Percentiles rank a stretch among this genome's conserved stretches.
phyloP scores from a whole-genome alignment of 148 eudicot species.

The Arbutus unedo region DNA sequence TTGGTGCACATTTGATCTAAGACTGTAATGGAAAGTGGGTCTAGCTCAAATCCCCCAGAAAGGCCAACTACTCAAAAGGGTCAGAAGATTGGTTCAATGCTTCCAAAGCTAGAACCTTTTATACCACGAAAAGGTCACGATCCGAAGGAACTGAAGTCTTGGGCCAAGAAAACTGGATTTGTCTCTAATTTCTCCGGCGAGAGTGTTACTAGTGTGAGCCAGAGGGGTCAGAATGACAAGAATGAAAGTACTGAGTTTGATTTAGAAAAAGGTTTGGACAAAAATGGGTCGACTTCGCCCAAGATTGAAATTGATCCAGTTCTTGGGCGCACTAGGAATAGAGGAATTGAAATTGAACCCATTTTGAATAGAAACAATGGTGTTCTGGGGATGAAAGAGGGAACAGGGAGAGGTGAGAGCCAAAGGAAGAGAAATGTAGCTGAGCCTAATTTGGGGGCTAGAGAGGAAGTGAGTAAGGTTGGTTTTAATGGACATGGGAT shows the following conservation, averaged over 20 bases:
- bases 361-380: constrained; percentile 26
- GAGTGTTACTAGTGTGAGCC: constrained; percentile 37
- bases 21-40: constrained; percentile 65
- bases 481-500: constrained; percentile 37
- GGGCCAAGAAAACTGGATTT: constrained; percentile 97
- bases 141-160: constrained; percentile 81
- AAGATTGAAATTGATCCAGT: constrained; percentile 73
- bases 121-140: constrained; percentile 61
- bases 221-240: constrained; percentile 29
- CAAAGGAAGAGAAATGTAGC: constrained; percentile 32
- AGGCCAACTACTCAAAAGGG: constrained; percentile 33
- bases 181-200: constrained; percentile 79
- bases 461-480: constrained; percentile 34
- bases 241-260: constrained; percentile 34
- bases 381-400: constrained; percentile 27
- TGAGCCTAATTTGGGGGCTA: constrained; percentile 25
- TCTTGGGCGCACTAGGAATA: constrained; percentile 50
- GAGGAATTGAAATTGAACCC: constrained; percentile 56
- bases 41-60: constrained; percentile 47
- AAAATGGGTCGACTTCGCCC: constrained; percentile 45
- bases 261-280: constrained; percentile 56
- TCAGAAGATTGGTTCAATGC: constrained; percentile 35
- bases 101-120: constrained; percentile 59
- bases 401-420: constrained; percentile 28
- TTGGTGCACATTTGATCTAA: constrained; percentile 26